Evolutionary conservation across 2,329 filamentous ascomycete species (phyloP), one percentile per base, ranked within the genome.

Genomic region (Coleophoma cylindrospora): DNA sequence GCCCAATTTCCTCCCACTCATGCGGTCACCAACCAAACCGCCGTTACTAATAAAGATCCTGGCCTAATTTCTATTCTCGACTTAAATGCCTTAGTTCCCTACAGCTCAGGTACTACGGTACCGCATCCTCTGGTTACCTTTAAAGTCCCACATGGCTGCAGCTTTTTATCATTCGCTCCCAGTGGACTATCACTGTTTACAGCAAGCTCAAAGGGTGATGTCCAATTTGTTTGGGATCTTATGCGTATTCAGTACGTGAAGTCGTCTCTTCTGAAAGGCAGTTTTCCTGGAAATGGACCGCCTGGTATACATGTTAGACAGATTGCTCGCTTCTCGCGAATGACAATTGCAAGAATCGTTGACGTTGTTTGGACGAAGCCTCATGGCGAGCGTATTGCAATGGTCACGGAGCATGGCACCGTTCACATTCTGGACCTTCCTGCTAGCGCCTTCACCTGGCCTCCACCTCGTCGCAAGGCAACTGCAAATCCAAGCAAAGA

Each of bases 341-440:
- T 96, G 80, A 97, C 92, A 2, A 87, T 92, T 45, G 90, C 94
- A 3, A 87, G 89, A 48, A 89, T 97, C 49, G 81, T 96, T 19
- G 92, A 96, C 62, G 88, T 96, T 40, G 83, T 84, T 3, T 99
- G 94, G 94, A 86, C 87, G 2, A 79, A 81, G 49, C 89, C 89
- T 3, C 84, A 85, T 50, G 89, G 89, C 19, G 89, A 95, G 64
- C 85, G 88, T 51, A 72, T 95, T 37, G 92, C 91, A 2, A 84
- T 99, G 70, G 83, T 96, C 22, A 97, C 94, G 1, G 90, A 95
- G 62, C 88, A 91, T 59, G 91, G 92, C n/a, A 99, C 94, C 9
- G 84, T 96, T 11, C 94, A 99, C 69, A 80, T 97, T 40, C 85
- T 96, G 56, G 89, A 96, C 57, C 81, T 97, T 68, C 90, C 91